These are phyloP conservation scores for Kalanchoe fedtschenkoi DNA, from an alignment of 164 flowering plant genomes.

Conservation along the genomic window DNA sequence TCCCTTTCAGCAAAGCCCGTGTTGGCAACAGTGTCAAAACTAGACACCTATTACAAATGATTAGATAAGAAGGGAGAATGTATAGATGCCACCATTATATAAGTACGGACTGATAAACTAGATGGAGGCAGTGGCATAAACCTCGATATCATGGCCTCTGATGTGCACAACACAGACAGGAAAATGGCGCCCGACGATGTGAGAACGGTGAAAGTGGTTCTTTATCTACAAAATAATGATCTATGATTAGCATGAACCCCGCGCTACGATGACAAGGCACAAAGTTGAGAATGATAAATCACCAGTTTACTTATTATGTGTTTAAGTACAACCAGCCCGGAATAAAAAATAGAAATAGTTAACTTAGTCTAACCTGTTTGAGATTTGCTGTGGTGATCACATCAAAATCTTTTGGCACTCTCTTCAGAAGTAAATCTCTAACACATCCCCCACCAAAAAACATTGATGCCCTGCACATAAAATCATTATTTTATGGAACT, in stretches of 20 bases:
- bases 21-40: conserved; percentile 51
- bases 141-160: conserved; percentile 3
- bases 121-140: not conserved
- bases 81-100: not conserved
- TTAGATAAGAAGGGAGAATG: not conserved
- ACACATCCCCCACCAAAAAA: conserved; percentile 98
- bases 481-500: conserved; percentile 1
- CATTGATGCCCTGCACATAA: conserved; percentile 50
- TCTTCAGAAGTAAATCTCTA: conserved; percentile 64
- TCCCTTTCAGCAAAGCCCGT: conserved; percentile 19
- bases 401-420: conserved; percentile 85
- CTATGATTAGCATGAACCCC: too few relatives aligned
- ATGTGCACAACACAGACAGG: not conserved
- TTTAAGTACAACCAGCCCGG: not conserved
- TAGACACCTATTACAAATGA: conserved; percentile 47
- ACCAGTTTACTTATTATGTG: not conserved
- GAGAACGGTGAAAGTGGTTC: not conserved
- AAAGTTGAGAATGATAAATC: not conserved
- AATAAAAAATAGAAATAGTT: not conserved
- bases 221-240: not conserved
- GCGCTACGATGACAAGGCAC: not conserved
- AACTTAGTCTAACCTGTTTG: conserved; percentile 32
- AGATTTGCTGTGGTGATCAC: conserved; percentile 77
- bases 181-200: not conserved
- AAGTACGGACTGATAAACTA: not conserved